Conservation (phyloP, 2,329 filamentous ascomycete species). For the Neophaeococcomyces aloes region DNA sequence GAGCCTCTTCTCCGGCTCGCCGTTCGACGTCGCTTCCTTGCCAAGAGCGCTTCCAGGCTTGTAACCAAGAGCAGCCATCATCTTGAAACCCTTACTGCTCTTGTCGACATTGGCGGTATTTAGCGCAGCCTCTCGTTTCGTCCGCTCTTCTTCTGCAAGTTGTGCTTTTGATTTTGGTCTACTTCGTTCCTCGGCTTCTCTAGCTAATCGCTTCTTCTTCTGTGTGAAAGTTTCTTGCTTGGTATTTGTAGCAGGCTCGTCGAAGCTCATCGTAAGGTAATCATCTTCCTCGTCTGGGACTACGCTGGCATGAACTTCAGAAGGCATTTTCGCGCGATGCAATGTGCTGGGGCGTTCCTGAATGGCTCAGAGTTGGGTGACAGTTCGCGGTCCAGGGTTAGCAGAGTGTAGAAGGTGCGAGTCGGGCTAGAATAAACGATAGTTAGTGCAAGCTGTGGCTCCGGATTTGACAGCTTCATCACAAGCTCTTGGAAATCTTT, state of each 20-base stretch:
- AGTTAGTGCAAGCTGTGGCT: too few species aligned
- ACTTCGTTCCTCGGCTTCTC: slow-evolving; percentile 54
- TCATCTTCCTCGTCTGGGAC: slow-evolving; percentile 68
- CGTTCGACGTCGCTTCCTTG: slow-evolving; percentile 38
- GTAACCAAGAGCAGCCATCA: slow-evolving; percentile 97
- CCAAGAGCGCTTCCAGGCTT: slow-evolving; percentile 65
- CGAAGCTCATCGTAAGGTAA: slow-evolving; percentile 94
- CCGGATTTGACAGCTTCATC: too few species aligned
- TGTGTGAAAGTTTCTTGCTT: slow-evolving; percentile 54
- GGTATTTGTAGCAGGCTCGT: slow-evolving; percentile 44
- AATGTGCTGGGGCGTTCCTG: too few species aligned
- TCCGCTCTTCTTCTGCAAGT: slow-evolving; percentile 61
- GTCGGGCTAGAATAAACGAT: too few species aligned
- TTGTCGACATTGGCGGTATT: slow-evolving; percentile 59
- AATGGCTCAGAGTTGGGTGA: too few species aligned
- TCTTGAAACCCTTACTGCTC: slow-evolving; percentile 72
- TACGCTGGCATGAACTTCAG: too few species aligned
- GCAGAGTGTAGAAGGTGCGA: too few species aligned
- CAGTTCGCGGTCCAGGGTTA: too few species aligned
- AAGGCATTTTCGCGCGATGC: too few species aligned
- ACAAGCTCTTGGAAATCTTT: too few species aligned
- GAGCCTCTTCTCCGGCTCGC: slow-evolving; percentile 29
- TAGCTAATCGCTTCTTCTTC: slow-evolving; percentile 43
- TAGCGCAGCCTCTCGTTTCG: slow-evolving; percentile 64
- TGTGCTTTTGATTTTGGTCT: slow-evolving; percentile 69